Conservation (phyloP, 257 asterid species). For the Ilex asprella region DNA sequence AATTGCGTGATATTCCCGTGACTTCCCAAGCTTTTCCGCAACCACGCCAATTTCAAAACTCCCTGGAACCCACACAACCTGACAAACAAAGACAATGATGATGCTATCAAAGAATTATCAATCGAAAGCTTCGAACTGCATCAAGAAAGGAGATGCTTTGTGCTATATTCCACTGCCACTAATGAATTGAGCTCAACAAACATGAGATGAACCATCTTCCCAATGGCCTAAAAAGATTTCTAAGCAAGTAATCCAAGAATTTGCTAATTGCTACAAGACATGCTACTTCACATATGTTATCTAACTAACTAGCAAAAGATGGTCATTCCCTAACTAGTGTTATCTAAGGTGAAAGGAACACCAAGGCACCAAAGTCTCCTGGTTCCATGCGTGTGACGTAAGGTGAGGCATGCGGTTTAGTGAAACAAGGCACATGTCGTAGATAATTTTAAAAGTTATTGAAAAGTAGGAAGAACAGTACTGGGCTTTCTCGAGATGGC, state of each 20-base stretch:
- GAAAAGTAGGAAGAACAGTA: too few relatives aligned
- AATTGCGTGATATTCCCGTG: conserved; percentile 65
- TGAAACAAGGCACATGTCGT: too few relatives aligned
- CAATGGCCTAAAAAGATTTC: background rate
- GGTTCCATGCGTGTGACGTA: too few relatives aligned
- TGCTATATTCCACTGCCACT: background rate
- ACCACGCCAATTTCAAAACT: conserved; percentile 78
- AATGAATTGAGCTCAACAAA: background rate
- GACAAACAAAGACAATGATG: conserved; percentile 8
- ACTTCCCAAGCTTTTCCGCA: conserved; percentile 82
- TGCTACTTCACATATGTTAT: background rate
- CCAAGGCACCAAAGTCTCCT: too few relatives aligned
- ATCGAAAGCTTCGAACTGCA: background rate
- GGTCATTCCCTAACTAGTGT: too few relatives aligned
- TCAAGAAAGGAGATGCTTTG: background rate
- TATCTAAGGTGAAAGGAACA: too few relatives aligned
- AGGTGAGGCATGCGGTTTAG: too few relatives aligned
- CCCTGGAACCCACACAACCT: conserved; percentile 99
- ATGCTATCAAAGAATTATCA: background rate
- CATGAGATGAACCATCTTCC: background rate
- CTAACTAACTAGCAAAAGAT: background rate
- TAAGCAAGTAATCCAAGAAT: background rate
- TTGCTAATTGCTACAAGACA: too few relatives aligned
- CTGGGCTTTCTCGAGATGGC: too few relatives aligned
- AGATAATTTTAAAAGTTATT: too few relatives aligned